Base-by-base conservation (phyloP, 2,329 filamentous ascomycete species). In the Hypoxylon sp. region DNA sequence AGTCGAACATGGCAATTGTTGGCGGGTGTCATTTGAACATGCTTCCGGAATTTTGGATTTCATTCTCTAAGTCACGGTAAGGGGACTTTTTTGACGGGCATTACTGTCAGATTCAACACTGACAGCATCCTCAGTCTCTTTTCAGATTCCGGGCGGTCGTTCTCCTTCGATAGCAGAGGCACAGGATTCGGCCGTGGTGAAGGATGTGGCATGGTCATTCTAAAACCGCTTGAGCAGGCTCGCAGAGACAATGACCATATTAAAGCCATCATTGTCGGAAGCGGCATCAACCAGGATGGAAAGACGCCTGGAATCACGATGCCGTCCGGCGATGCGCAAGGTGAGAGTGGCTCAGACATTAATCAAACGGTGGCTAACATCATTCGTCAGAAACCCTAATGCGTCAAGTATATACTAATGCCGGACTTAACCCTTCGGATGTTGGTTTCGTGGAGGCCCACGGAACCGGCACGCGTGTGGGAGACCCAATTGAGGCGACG, bases 161-260 rank as follows among this genome's bases (percentile, higher is more conserved):
- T 82, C 54, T 85, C 85, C 31, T 87, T 83, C 70, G 87, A 87
- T 70, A 75, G 77, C 17, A 78, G 80, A 51, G 87, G 84, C 4
- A 83, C 84, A 42, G 90, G 89, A 0, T 92, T 89, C 70, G 88
- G 84, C 0, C 83, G 89, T 8, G 89, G 87, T 7, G 89, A 91
- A 70, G 89, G 88, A 3, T 83, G 85, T 19, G 86, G 81, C 6
- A 81, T 85, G 54, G 71, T 91, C 2, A 75, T 90, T 10, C 74
- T 91, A 11, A 91, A 91, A 78, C 83, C 82, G 0, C 80, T 90
- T 0, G 81, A 84, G 35, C 81, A 86, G 64, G 88, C 88, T 1
- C 74, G 88, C 24, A 77, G 75, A 46, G 87, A 88, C 67, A 85
- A 85, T 24, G 87, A 91, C 72, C 80, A 82, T 1, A 85, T 88